A percentile compares a stretch with the other conserved stretches of the same genome.
phyloP scores from a whole-genome alignment of 345 rosid species.

The Aethionema arabicum region DNA sequence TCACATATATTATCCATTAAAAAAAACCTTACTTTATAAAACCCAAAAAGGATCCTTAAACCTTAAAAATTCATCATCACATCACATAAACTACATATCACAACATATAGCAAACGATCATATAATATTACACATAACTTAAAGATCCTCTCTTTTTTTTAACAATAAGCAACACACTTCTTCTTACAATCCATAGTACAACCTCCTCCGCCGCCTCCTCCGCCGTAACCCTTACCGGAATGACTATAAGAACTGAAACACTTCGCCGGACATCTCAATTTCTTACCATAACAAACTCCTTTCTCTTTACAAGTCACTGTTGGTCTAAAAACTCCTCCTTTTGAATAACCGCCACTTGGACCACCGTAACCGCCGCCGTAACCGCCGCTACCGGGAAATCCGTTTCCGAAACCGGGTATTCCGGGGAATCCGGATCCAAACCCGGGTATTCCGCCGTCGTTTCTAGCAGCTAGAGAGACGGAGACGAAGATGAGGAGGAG shows the following conservation, averaged over 20 bases:
- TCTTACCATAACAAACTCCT: slow-evolving; percentile 83
- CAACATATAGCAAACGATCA: slow-evolving; percentile 7
- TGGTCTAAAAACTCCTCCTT: slow-evolving; percentile 59
- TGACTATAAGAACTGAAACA: slow-evolving; percentile 83
- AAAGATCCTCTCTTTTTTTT: slow-evolving; percentile 16
- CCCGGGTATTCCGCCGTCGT: slow-evolving; percentile 47
- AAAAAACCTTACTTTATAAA: slow-evolving; percentile 8
- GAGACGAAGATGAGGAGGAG: slow-evolving; percentile 40
- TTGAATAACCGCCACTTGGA: slow-evolving; percentile 67
- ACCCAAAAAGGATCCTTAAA: slow-evolving; percentile 28
- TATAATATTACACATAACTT: slow-evolving; percentile 28
- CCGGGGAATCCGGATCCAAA: slow-evolving; percentile 48
- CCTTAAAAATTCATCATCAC: too few species aligned
- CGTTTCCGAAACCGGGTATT: slow-evolving; percentile 60
- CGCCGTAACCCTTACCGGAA: slow-evolving; percentile 91
- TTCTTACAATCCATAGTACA: slow-evolving; percentile 96
- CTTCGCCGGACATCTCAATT: slow-evolving; percentile 89
- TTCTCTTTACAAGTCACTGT: slow-evolving; percentile 67
- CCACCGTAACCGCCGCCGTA: slow-evolving; percentile 67
- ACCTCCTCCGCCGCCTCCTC: slow-evolving; percentile 94
- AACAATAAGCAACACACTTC: slow-evolving; percentile 89
- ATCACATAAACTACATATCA: slow-evolving; percentile 23
- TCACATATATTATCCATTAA: slow-evolving; percentile 23
- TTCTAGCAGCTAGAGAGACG: slow-evolving; percentile 40
- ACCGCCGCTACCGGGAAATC: slow-evolving; percentile 53